Evolutionary conservation across 176 grass and related monocot genomes (phyloP), one percentile per base, ranked within the genome.

Genomic region (Aegilops umbellulata): DNA sequence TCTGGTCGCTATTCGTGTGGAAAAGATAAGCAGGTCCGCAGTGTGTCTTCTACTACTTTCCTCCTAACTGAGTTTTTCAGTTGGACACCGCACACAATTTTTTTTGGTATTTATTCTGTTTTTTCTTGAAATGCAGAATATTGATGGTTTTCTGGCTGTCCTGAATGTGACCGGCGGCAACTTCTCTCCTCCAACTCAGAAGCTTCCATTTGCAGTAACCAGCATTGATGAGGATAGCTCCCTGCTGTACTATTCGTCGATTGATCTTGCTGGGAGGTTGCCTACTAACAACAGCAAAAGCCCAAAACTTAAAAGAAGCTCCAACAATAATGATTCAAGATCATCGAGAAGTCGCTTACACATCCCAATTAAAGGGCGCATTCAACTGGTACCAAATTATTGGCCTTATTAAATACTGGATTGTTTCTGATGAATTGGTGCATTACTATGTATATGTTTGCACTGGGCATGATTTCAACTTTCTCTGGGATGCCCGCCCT

Each of bases 131-230:
- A 74, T 82, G 65, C 92, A 98, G 97, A 91, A 39, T 60, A 95
- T 98, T 91, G 92, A 98, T 86, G 97, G 97, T 84, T 98, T 98
- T 87, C 75, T 98, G 32, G 92, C 92, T 65, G 80, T 98, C 36
- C 78, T 98, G 78, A 98, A 92, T 87, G 85, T 98, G 35, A 95
- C 94, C 46, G 88, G 97, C 23, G 97, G 94, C 88, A 92, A 58
- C 63, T 98, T 98, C 90, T 94, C 86, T 65, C 97, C 97, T 78
- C 42, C 86, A 85, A 82, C 97, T 82, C 92, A 88, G 83, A 98
- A 98, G 51, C 86, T 98, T 86, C 97, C 97, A 79, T 98, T 95
- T 83, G 82, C 92, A 67, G 97, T 94, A 67, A 91, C 87, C 49
- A 95, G 90, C 79, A 92, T 98, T 67, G 97, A 98, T 73, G 92